Conservation (phyloP, 1,284 basidiomycete genomes). For the Exobasidium rhododendri region DNA sequence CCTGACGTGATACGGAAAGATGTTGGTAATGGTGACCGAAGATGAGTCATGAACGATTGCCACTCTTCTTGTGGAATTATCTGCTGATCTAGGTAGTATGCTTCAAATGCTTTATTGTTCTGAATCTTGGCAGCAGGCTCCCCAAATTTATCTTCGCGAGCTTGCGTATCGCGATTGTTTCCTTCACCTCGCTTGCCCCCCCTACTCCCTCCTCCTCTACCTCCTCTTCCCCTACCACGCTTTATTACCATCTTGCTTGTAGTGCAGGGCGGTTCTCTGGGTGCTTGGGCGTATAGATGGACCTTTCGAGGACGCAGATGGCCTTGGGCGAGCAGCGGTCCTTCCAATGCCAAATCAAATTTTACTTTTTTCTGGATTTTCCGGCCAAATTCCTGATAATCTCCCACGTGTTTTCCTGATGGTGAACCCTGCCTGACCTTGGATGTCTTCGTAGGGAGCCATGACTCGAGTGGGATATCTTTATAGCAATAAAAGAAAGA, state of each 20-base stretch:
- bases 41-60: conserved; percentile 68
- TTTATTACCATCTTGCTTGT: neutral
- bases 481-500: too few species aligned
- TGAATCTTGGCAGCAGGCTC: neutral
- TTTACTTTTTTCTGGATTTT: too few species aligned
- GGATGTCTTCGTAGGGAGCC: too few species aligned
- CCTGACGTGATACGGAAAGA: conserved; percentile 80
- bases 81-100: conserved; percentile 51
- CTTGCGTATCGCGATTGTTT: neutral
- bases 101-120: conserved; percentile 21
- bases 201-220: neutral
- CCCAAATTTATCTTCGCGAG: neutral
- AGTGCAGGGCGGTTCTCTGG: too few species aligned
- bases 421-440: too few species aligned
- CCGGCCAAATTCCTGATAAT: too few species aligned
- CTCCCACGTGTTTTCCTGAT: too few species aligned
- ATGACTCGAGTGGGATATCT: too few species aligned
- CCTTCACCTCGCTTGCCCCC: neutral
- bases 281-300: too few species aligned
- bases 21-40: conserved; percentile 77
- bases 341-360: too few species aligned
- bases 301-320: too few species aligned
- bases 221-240: conserved; percentile 2
- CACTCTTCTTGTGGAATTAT: conserved; percentile 64
- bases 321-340: too few species aligned